Conservation (phyloP, 2,329 filamentous ascomycete genomes). For the Exserohilum rostratum region DNA sequence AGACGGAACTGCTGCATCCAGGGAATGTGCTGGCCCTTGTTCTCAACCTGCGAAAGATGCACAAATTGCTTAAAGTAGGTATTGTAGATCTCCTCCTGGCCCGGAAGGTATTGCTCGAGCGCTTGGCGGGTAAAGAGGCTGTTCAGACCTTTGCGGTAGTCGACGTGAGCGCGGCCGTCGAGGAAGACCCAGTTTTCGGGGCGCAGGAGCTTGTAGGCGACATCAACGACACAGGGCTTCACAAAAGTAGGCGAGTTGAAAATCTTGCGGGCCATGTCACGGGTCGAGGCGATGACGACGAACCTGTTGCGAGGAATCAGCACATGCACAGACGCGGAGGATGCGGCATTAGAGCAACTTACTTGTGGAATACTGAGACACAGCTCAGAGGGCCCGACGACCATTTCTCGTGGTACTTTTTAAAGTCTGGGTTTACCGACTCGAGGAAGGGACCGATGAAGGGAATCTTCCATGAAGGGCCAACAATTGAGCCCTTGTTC, state of each 20-base stretch:
- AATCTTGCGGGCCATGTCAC: slow-evolving; percentile 94
- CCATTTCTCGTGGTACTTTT: slow-evolving; percentile 93
- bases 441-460: slow-evolving; percentile 90
- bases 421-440: slow-evolving; percentile 89
- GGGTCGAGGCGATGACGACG: slow-evolving; percentile 92
- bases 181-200: slow-evolving; percentile 96
- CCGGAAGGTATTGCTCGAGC: slow-evolving; percentile 85
- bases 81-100: slow-evolving; percentile 90
- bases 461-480: slow-evolving; percentile 56
- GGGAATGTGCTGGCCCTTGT: slow-evolving; percentile 74
- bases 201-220: slow-evolving; percentile 90
- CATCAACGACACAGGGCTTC: slow-evolving; percentile 95
- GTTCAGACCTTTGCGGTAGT: slow-evolving; percentile 96
- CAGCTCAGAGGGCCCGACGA: slow-evolving; percentile 88
- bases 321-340: background rate
- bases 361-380: slow-evolving; percentile 99
- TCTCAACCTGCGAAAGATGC: slow-evolving; percentile 70
- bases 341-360: slow-evolving; percentile 29
- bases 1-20: slow-evolving; percentile 95
- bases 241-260: slow-evolving; percentile 92
- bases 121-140: slow-evolving; percentile 91
- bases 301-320: slow-evolving; percentile 65
- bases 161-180: slow-evolving; percentile 91
- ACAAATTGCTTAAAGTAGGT: slow-evolving; percentile 83
- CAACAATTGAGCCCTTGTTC: slow-evolving; percentile 55